These are phyloP conservation scores for Phoma sp. DNA, from an alignment of 2,329 filamentous ascomycete species.

Conservation along the genomic window DNA sequence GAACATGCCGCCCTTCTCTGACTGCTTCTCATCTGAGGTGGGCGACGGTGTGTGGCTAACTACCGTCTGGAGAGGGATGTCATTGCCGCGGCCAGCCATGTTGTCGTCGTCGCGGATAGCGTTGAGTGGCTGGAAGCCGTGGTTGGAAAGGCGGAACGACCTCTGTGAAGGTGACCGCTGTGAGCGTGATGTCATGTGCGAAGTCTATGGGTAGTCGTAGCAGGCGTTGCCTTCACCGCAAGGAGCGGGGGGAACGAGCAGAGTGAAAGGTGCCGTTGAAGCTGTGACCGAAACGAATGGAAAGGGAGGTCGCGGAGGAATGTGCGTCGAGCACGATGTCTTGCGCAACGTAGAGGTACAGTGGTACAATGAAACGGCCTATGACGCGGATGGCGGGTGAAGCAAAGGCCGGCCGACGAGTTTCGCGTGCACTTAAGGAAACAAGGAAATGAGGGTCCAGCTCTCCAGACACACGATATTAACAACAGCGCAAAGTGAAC, in stretches of 20 bases:
- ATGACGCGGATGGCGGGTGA: slow-evolving; percentile 35
- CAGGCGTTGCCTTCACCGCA: slow-evolving; percentile 22
- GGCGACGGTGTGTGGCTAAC: slow-evolving; percentile 55
- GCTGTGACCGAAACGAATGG: slow-evolving; percentile 18
- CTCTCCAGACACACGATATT: slow-evolving; percentile 24
- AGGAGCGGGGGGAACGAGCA: slow-evolving; percentile 14
- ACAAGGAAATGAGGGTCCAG: slow-evolving; percentile 34
- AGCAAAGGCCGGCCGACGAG: slow-evolving; percentile 42
- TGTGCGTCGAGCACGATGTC: slow-evolving; percentile 46
- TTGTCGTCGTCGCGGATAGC: slow-evolving; percentile 34
- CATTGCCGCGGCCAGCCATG: slow-evolving; percentile 60
- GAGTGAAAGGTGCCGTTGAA: slow-evolving; percentile 12
- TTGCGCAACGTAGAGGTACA: slow-evolving; percentile 18
- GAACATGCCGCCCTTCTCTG: slow-evolving; percentile 52
- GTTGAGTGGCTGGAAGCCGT: slow-evolving; percentile 48
- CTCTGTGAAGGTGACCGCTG: slow-evolving; percentile 40
- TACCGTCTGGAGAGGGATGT: slow-evolving; percentile 68
- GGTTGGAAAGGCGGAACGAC: slow-evolving; percentile 44
- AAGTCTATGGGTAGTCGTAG: slow-evolving; percentile 17
- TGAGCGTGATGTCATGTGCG: slow-evolving; percentile 29
- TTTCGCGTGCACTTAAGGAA: slow-evolving; percentile 21
- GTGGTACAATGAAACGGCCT: slow-evolving; percentile 23
- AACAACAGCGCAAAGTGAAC: slow-evolving; percentile 19
- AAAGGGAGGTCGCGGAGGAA: slow-evolving; percentile 27
- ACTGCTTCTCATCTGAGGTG: slow-evolving; percentile 39